Conservation (phyloP, 2,329 filamentous ascomycete species). For the Trichoderma brevicompactum region DNA sequence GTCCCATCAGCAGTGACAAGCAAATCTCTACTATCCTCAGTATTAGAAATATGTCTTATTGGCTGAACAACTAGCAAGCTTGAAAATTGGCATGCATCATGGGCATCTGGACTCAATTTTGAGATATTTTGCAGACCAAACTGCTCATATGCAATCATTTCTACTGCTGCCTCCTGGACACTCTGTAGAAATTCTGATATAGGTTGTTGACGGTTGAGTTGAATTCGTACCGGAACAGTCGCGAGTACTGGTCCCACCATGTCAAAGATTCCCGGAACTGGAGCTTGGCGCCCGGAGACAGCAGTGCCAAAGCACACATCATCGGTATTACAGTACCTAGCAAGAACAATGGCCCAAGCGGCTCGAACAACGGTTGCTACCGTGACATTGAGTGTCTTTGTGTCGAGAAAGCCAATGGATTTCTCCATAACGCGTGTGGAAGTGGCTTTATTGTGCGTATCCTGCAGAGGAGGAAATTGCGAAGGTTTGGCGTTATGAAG, state of each 20-base stretch:
- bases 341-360: slow-evolving; percentile 34
- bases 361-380: slow-evolving; percentile 26
- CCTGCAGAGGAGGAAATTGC: neutral
- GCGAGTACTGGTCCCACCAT: slow-evolving; percentile 34
- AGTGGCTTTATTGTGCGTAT: neutral
- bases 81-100: slow-evolving; percentile 4
- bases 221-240: slow-evolving; percentile 29
- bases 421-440: neutral
- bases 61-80: neutral
- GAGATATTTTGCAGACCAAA: neutral
- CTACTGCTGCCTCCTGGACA: neutral
- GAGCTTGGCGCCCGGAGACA: slow-evolving; percentile 33
- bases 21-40: neutral
- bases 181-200: neutral
- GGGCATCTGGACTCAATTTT: neutral
- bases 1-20: neutral
- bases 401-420: neutral
- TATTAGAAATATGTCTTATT: neutral
- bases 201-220: neutral
- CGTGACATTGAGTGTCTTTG: slow-evolving; percentile 19
- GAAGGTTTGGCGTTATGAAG: neutral
- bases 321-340: slow-evolving; percentile 40
- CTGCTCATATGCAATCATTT: neutral
- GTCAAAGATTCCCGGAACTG: slow-evolving; percentile 30
- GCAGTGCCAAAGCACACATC: slow-evolving; percentile 33